Base-by-base conservation (phyloP, 108 stramenopile genomes). In the Epipyxis sp. region DNA sequence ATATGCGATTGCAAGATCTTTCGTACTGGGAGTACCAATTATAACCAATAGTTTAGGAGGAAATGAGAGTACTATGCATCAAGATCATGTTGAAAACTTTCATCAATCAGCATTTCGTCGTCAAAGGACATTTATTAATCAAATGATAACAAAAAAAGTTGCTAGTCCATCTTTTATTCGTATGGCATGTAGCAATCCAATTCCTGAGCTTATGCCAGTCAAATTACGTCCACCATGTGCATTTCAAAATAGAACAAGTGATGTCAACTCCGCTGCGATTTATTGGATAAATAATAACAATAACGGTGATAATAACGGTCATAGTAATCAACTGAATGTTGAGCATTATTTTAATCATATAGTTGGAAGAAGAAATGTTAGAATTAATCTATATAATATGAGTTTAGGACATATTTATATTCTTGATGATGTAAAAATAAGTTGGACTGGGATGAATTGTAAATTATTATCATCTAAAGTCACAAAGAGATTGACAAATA, bases 51-150 rank as follows among this genome's bases (percentile, higher is more conserved):
- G 61, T 6, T 16, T 6, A 35, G 61, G 61, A 13, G 61, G 61
- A 65, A 65, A 65, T 65, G 34, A 65, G 34, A 65, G 61, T 65
- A 65, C 61, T 13, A 32, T 65, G 6, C 61, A 65, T 65, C 61
- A 65, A 65, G 61, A 65, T 65, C 61, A 65, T 65, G 61, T 65
- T 10, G 61, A 65, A 37, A 13, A 3, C 3, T 32, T 65, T 37
- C 61, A 65, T 37, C 61, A 65, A 13, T 16, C 61, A 10, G 61
- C 61, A 32, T 65, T 65, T 65, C 61, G 25, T 6, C 3, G 35
- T 10, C 61, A 65, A 37, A 16, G 61, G 3, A 25, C 10, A 13
- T 37, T 13, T 65, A 65, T 65, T 37, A 65, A 65, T 65, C 30
- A 65, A 65, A 13, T 65, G 25, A 65, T 65, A 32, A 3, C 6